Conservation (phyloP, 495 filamentous ascomycete genomes). For the Penicillium cinerascens region DNA sequence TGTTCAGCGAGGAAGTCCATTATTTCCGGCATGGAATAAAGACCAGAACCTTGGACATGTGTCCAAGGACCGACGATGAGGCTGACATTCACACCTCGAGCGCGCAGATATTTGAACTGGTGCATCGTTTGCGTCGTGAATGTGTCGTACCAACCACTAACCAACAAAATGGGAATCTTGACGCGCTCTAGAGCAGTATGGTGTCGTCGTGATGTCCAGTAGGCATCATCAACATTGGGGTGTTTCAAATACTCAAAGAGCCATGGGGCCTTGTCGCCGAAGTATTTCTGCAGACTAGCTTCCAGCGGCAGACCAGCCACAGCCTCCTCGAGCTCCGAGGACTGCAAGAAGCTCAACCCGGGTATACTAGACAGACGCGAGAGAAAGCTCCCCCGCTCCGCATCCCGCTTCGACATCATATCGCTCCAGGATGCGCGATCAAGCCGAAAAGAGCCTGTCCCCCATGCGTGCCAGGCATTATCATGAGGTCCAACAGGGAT, state of each 20-base stretch:
- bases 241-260: constrained; percentile 14
- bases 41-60: constrained; percentile 14
- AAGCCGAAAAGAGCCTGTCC: constrained; percentile 23
- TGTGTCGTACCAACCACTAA: constrained; percentile 31
- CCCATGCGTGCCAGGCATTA: constrained; percentile 18
- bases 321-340: constrained; percentile 9
- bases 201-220: constrained; percentile 15
- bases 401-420: constrained; percentile 8
- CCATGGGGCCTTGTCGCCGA: constrained; percentile 18
- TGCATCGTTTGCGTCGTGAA: constrained; percentile 20
- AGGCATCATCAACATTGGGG: constrained; percentile 18
- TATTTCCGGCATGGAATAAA: constrained; percentile 15
- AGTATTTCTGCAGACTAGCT: constrained; percentile 13
- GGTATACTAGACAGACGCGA: constrained; percentile 9
- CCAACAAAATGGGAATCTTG: constrained; percentile 27
- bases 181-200: constrained; percentile 19
- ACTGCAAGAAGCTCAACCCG: constrained; percentile 12
- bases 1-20: constrained; percentile 16
- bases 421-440: constrained; percentile 24
- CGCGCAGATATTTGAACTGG: constrained; percentile 15
- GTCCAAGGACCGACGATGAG: constrained; percentile 21
- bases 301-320: constrained; percentile 15
- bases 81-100: constrained; percentile 10
- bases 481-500: constrained; percentile 25
- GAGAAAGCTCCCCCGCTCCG: constrained; percentile 9